A percentile compares a stretch with the other conserved stretches of the same genome.
Conservation (phyloP, 2,329 filamentous ascomycete genomes). For the Diaporthe vaccinii region DNA sequence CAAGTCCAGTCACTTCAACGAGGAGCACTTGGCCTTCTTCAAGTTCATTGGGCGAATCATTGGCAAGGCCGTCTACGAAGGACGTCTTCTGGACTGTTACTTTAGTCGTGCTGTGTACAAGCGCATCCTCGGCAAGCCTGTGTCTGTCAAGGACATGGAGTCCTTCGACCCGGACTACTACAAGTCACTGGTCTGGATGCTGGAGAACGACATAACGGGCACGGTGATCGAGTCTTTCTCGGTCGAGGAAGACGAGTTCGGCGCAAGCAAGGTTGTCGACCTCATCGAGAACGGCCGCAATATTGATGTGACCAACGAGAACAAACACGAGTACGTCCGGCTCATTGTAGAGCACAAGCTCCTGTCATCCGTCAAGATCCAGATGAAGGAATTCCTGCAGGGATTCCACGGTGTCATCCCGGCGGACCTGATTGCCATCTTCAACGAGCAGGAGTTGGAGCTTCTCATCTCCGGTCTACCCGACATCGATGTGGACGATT, state of each 20-base stretch:
- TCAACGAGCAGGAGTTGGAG: conserved; percentile 98
- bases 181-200: conserved; percentile 98
- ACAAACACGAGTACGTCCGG: conserved; percentile 98
- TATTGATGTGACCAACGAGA: conserved; percentile 94
- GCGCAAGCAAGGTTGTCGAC: conserved; percentile 88
- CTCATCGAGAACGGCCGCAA: conserved; percentile 90
- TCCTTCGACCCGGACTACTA: conserved; percentile 98
- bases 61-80: conserved; percentile 97
- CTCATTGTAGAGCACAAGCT: conserved; percentile 95
- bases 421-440: conserved; percentile 93
- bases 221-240: conserved; percentile 98
- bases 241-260: conserved; percentile 93
- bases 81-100: conserved; percentile 95
- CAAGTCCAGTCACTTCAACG: conserved; percentile 91
- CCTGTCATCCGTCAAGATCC: conserved; percentile 90
- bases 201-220: conserved; percentile 98
- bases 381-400: conserved; percentile 92
- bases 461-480: conserved; percentile 95
- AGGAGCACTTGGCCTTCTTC: conserved; percentile 97
- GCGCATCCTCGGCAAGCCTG: conserved; percentile 92
- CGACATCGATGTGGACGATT: conserved; percentile 98
- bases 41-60: conserved; percentile 99
- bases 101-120: conserved; percentile 99
- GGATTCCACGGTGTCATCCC: conserved; percentile 99
- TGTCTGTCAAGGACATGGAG: conserved; percentile 99